Base-by-base conservation (phyloP, 768 basidiomycete species). In the Boletales sp. region DNA sequence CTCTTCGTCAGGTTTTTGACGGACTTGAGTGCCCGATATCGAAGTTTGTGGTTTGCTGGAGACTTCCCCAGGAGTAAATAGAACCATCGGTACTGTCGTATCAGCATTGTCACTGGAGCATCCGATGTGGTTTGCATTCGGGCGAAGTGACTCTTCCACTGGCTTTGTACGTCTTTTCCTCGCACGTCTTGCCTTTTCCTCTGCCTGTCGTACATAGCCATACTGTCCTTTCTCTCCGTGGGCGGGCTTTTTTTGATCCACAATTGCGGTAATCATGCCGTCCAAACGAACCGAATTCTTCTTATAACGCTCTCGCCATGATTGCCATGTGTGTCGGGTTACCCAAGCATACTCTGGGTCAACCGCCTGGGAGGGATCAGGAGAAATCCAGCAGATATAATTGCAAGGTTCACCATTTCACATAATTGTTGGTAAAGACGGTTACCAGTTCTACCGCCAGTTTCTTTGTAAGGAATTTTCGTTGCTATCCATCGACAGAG, bases 241-340 rank as follows among this genome's bases (percentile, higher is more conserved):
- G 1, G 67, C 67, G 2, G 86, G 84, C 57, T 83, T 85, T 62
- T 81, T 87, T 62, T 83, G 75, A 24, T 81, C 82, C 2, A 91
- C 87, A 12, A 90, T 82, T 5, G 71, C 70, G 2, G 80, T 66
- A 45, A 92, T 90, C 47, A 79, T 67, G 11, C 60, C 60, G 60
- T 91, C 87, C 34, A 91, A 74, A 10, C 87, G 81, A 8, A 69
- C 62, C 0, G 86, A 72, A 52, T 92, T 86, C 68, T 91, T 91
- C 73, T 91, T 90, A 72, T 92, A 92, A 27, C 90, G 76, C 61
- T 92, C 89, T 24, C 90, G 80, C 89, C 89, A 92, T 14, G 89
- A 92, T 56, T 90, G 87, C 89, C 89, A 92, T 2, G 88, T 90
- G 63, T 92, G 89, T 14, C 88, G 82, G 21, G 73, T 75, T 17